Evolutionary conservation across 2,329 filamentous ascomycete genomes (phyloP).

Genomic region (Colletotrichum godetiae): DNA sequence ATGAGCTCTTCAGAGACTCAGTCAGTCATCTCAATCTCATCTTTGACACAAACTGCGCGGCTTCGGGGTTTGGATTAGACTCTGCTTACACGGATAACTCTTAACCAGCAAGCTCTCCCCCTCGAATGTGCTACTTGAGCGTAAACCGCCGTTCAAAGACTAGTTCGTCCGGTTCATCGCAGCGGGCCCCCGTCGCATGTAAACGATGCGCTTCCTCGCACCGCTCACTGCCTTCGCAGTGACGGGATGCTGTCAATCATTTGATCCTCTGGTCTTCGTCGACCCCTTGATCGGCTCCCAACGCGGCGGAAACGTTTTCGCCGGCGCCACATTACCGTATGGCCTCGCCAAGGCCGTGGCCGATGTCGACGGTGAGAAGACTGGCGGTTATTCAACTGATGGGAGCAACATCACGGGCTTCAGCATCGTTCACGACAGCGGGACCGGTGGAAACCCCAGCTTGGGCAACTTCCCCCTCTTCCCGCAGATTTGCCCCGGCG

Average conservation of each 20-base stretch:
- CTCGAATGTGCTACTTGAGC: background rate
- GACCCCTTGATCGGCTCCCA: constrained; percentile 66
- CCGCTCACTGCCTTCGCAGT: constrained; percentile 37
- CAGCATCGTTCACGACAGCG: constrained; percentile 57
- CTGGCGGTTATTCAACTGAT: constrained; percentile 59
- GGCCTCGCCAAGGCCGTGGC: constrained; percentile 68
- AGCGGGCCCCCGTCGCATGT: background rate
- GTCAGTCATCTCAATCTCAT: background rate
- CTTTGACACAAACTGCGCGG: background rate
- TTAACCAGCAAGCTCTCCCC: background rate
- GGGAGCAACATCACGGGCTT: constrained; percentile 62
- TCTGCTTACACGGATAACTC: background rate
- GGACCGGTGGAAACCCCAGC: constrained; percentile 43
- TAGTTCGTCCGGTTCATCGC: background rate
- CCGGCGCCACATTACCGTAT: constrained; percentile 66
- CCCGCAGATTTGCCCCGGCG: constrained; percentile 53
- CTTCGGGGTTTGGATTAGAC: background rate
- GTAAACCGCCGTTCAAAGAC: background rate
- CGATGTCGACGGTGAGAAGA: constrained; percentile 59
- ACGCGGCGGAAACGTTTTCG: constrained; percentile 68
- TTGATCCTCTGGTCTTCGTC: constrained; percentile 21
- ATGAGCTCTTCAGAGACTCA: background rate
- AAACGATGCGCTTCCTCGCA: background rate
- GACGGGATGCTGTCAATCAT: constrained; percentile 37
- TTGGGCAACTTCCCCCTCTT: constrained; percentile 60